Conservation (phyloP, 2,329 filamentous ascomycete species). For the Fusarium redolens region DNA sequence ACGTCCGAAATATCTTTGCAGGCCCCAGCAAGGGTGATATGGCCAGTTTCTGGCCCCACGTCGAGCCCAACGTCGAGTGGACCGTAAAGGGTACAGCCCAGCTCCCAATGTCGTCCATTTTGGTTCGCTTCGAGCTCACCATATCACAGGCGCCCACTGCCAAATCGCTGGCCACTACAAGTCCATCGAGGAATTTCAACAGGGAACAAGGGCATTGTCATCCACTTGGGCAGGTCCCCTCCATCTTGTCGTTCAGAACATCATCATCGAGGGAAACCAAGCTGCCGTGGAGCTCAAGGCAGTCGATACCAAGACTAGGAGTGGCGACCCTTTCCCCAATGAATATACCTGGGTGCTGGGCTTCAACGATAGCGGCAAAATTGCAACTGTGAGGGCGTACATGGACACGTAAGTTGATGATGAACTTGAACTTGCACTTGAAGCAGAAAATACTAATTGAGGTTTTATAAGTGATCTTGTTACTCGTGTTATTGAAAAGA, state of each 20-base stretch:
- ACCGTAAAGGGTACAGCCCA: background rate
- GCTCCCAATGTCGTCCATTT: too few species aligned
- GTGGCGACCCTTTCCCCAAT: background rate
- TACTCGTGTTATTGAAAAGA: slow-evolving; percentile 1
- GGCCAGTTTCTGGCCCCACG: background rate
- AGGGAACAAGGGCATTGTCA: background rate
- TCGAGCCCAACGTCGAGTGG: slow-evolving; percentile 1
- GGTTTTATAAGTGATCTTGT: background rate
- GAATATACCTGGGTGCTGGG: background rate
- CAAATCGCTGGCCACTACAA: background rate
- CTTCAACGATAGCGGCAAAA: background rate
- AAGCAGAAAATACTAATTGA: background rate
- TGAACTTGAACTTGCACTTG: background rate
- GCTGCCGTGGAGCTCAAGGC: background rate
- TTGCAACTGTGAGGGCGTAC: background rate
- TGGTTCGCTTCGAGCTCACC: background rate
- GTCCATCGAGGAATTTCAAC: background rate
- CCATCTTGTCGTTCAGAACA: background rate
- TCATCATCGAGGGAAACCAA: background rate
- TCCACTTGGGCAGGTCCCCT: background rate
- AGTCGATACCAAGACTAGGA: background rate
- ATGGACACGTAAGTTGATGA: background rate
- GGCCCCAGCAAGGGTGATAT: background rate
- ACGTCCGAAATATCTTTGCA: background rate
- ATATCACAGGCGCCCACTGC: background rate